phyloP scores from a whole-genome alignment of 495 filamentous ascomycete species.

The Hypoxylon subgilvum region DNA sequence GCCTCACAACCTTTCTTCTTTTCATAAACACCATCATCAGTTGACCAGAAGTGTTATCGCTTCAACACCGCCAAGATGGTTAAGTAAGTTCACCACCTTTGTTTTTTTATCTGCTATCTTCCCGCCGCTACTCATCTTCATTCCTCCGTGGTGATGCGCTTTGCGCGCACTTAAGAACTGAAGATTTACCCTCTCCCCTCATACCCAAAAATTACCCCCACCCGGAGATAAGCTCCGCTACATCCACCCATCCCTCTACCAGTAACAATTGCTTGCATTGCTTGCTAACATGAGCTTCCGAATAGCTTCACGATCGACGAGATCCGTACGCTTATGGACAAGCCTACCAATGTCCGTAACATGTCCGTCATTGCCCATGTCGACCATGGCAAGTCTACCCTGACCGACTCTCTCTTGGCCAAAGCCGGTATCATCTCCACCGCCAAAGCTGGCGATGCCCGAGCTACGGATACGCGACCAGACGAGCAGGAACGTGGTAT shows the following conservation, averaged over 20 bases:
- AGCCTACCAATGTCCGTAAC: conserved; percentile 91
- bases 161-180: conserved; percentile 13
- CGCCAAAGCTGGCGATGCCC: conserved; percentile 92
- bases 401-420: conserved; percentile 98
- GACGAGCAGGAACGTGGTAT: conserved; percentile 99
- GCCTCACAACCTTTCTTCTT: not conserved
- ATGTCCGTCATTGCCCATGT: conserved; percentile 99
- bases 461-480: conserved; percentile 94
- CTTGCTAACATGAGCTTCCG: conserved; percentile 41
- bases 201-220: conserved; percentile 43
- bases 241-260: conserved; percentile 22
- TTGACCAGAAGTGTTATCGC: conserved; percentile 47
- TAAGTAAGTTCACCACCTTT: conserved; percentile 72
- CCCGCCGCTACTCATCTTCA: not conserved
- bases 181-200: conserved; percentile 8
- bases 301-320: conserved; percentile 98
- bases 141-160: conserved; percentile 39
- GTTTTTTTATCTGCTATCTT: not conserved
- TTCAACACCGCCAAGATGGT: conserved; percentile 95
- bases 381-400: conserved; percentile 99
- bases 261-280: conserved; percentile 24
- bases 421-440: conserved; percentile 99
- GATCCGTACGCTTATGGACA: conserved; percentile 97
- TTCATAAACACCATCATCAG: conserved; percentile 21
- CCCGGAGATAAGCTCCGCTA: conserved; percentile 53